Evolutionary conservation across 768 basidiomycete species (phyloP), one percentile per base, ranked within the genome.

Genomic region (Hypsizygus marmoreus): DNA sequence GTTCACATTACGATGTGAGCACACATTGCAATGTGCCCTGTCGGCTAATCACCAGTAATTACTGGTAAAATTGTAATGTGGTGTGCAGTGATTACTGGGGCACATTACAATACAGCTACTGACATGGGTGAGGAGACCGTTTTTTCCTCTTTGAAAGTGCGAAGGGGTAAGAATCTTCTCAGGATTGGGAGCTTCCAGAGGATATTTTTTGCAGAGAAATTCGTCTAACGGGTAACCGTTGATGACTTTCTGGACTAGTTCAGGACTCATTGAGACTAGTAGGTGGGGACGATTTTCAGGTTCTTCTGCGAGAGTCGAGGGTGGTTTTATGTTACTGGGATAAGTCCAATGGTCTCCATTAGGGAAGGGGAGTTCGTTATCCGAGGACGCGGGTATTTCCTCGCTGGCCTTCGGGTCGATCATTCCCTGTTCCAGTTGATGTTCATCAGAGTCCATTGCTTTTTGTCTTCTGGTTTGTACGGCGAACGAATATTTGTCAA

Each of bases 401-500:
- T 13, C 20, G 23, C 26, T 38, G 4, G 6, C 6, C 7, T 4
- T 17, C 35, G 35, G 8, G 17, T 36, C 6, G 11, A 17, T 9
- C 11, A 19, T 16, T n/a, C n/a, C n/a, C n/a, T n/a, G n/a, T n/a
- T n/a, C n/a, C n/a, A n/a, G n/a, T n/a, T n/a, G n/a, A n/a, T n/a
- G n/a, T n/a, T n/a, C n/a, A n/a, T n/a, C n/a, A n/a, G n/a, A n/a
- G n/a, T n/a, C n/a, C n/a, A n/a, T n/a, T n/a, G n/a, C n/a, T n/a
- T n/a, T n/a, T n/a, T n/a, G n/a, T n/a, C n/a, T n/a, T 16, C 39
- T 8, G n/a, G 37, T 38, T 24, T 3, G 9, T 22, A 40, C 48
- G 20, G 16, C 32, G 33, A 31, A 17, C 2, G 40, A 38, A 9
- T 36, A 19, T 47, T 49, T 54, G 43, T 60, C 22, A 39, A 52